A percentile compares a stretch with the other conserved stretches of the same genome.
These are phyloP conservation scores for Fragaria vesca DNA, from an alignment of 306 rosid genomes.

Conservation along the genomic window DNA sequence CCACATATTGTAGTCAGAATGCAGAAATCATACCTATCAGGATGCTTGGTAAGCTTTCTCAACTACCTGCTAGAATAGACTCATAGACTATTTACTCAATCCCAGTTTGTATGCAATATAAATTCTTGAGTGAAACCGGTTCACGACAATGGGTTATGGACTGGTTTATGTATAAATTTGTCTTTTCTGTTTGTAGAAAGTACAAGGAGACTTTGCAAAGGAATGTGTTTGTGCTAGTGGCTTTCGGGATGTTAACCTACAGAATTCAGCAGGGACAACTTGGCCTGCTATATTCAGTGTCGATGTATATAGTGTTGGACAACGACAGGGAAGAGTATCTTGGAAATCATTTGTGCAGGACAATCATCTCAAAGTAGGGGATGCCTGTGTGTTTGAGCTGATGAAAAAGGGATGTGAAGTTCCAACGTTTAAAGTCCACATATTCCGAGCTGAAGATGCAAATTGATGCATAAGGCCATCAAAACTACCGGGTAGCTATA, in stretches of 20 bases:
- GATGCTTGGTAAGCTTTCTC: not conserved
- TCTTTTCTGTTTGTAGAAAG: not conserved
- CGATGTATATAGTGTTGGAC: not conserved
- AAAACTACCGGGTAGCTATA: not conserved
- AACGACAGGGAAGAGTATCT: not conserved
- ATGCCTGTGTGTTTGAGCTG: slow-evolving; percentile 17
- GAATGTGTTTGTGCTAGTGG: not conserved
- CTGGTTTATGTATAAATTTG: not conserved
- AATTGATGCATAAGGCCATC: not conserved
- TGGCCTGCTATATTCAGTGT: slow-evolving; percentile 21
- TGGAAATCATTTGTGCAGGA: slow-evolving; percentile 33
- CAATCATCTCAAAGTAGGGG: slow-evolving; percentile 17
- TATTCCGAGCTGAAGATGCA: not conserved
- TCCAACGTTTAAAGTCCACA: slow-evolving; percentile 12
- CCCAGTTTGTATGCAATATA: not conserved
- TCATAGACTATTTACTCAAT: not conserved
- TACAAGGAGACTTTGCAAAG: not conserved
- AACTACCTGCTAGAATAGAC: not conserved
- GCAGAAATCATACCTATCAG: not conserved
- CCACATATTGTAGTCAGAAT: not conserved
- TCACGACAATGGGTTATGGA: too few relatives aligned
- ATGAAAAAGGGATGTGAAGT: not conserved
- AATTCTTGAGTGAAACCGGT: not conserved
- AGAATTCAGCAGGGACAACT: slow-evolving; percentile 8
- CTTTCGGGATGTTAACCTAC: not conserved